These are phyloP conservation scores for Medicago ruthenica DNA, from an alignment of 306 rosid genomes.

Conservation along the genomic window DNA sequence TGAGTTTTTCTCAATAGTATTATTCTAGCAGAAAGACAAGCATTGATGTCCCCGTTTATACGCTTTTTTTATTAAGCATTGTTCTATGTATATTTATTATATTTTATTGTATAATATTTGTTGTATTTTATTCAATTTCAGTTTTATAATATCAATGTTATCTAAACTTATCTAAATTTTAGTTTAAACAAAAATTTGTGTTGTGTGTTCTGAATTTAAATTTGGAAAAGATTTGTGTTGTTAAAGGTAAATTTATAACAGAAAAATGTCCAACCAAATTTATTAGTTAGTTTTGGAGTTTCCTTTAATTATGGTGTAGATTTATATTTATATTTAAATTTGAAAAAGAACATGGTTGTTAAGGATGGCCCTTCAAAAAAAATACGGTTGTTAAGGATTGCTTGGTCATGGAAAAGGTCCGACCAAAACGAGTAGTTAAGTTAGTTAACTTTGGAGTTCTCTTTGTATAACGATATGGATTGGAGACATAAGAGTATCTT, in stretches of 20 bases:
- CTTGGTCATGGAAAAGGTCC: neutral
- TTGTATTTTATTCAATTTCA: neutral
- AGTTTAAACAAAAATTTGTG: neutral
- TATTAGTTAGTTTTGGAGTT: neutral
- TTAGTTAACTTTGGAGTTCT: neutral
- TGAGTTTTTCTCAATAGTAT: no score
- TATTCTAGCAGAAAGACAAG: neutral
- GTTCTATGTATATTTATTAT: neutral
- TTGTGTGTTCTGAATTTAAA: neutral
- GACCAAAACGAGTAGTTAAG: neutral
- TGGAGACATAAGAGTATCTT: no score
- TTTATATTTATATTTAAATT: no score
- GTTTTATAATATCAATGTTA: neutral
- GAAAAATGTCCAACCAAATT: neutral
- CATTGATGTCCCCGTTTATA: no score
- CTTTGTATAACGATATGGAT: no score
- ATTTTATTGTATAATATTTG: neutral
- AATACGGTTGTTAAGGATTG: neutral
- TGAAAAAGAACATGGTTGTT: no score
- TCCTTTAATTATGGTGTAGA: no score
- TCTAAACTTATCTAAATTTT: neutral
- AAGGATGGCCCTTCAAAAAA: no score
- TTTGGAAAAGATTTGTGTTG: neutral
- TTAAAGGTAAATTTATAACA: neutral
- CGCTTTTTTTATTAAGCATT: neutral